Percentiles rank a stretch among this genome's conserved stretches.
Conservation (phyloP, 2,329 filamentous ascomycete species). For the Venturia asperata region DNA sequence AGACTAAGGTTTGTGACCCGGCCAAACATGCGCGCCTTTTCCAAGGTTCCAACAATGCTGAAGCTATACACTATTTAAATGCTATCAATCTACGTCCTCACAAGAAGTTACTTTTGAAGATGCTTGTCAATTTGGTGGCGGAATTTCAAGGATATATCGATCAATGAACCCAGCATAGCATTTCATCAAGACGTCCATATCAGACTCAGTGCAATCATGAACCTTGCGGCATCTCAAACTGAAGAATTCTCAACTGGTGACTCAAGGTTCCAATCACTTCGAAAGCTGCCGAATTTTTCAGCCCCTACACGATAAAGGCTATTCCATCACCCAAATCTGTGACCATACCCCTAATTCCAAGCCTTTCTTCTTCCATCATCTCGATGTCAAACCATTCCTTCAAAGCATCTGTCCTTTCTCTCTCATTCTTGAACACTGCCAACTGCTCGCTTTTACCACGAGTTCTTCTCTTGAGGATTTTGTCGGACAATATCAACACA, state of each 20-base stretch:
- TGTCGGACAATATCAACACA: constrained; percentile 37
- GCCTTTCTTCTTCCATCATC: constrained; percentile 32
- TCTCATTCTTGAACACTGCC: constrained; percentile 36
- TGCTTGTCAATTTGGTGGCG: too few species aligned
- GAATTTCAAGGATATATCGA: too few species aligned
- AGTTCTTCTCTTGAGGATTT: constrained; percentile 41
- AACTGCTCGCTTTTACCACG: constrained; percentile 37
- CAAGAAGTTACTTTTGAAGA: too few species aligned
- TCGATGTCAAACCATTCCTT: constrained; percentile 40
- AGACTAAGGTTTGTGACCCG: not conserved
- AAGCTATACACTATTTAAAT: too few species aligned
- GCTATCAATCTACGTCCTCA: too few species aligned
- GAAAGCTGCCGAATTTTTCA: not conserved
- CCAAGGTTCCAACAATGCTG: not conserved
- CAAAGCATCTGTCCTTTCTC: constrained; percentile 38
- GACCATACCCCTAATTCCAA: constrained; percentile 29
- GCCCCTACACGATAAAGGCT: not conserved
- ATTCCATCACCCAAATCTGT: constrained; percentile 24
- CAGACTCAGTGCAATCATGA: too few species aligned
- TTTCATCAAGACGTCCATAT: too few species aligned
- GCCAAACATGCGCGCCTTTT: not conserved
- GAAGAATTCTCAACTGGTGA: too few species aligned
- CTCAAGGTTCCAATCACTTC: too few species aligned
- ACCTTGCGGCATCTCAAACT: too few species aligned
- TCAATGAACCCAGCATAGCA: too few species aligned